Conservation (phyloP, 1,284 basidiomycete genomes). For the Tetrapyrgos nigripes region DNA sequence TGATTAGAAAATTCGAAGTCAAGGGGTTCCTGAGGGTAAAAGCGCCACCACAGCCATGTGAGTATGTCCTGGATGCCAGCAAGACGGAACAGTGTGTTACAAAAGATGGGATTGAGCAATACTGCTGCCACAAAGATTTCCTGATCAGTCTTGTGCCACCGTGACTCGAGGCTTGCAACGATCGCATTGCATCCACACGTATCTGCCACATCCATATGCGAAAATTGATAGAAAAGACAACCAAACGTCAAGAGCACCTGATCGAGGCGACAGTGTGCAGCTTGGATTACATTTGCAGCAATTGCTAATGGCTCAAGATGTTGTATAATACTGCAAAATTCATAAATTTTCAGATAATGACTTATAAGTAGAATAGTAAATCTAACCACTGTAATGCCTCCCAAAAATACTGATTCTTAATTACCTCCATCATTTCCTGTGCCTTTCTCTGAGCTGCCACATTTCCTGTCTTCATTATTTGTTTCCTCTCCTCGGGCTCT, state of each 20-base stretch:
- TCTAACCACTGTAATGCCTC: conserved; percentile 23
- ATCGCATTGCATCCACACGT: background rate
- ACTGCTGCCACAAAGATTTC: conserved; percentile 4
- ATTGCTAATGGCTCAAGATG: conserved; percentile 4
- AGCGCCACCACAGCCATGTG: conserved; percentile 24
- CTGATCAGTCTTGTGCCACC: conserved; percentile 3
- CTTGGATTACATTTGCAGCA: conserved; percentile 5
- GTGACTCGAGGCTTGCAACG: background rate
- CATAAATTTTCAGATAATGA: conserved; percentile 1
- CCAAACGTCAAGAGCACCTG: conserved; percentile 8
- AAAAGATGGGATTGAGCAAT: background rate
- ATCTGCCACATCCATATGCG: background rate
- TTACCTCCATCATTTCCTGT: conserved; percentile 30
- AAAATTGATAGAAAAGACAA: background rate
- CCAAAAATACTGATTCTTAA: conserved; percentile 37
- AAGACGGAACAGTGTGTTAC: conserved; percentile 14
- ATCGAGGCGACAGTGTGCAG: conserved; percentile 5
- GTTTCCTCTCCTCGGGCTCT: conserved; percentile 15
- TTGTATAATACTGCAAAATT: conserved; percentile 1
- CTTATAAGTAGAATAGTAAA: conserved; percentile 27
- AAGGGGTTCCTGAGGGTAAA: conserved; percentile 14
- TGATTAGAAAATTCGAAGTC: background rate
- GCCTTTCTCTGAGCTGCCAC: conserved; percentile 29
- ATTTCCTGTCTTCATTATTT: conserved; percentile 22
- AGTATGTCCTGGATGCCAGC: conserved; percentile 21